A percentile compares a stretch with the other conserved stretches of the same genome.
Evolutionary conservation across 768 basidiomycete genomes (phyloP).

Genomic region (Collybia sp.): DNA sequence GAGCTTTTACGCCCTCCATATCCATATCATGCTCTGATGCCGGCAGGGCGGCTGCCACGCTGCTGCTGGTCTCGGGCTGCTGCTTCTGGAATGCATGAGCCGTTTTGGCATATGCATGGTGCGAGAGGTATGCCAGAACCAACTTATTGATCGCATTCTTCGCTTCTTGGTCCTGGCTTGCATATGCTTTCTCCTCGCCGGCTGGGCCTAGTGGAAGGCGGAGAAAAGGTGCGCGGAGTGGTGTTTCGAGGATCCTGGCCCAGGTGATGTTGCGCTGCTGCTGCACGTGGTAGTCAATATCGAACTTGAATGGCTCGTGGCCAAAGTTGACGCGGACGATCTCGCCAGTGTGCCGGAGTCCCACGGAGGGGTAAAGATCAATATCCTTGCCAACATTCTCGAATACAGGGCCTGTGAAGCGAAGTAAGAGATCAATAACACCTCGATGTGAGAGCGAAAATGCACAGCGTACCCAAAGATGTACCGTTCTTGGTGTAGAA

Average conservation of each 20-base stretch:
- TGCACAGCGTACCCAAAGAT: conserved; percentile 46
- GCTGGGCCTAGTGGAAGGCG: conserved; percentile 5
- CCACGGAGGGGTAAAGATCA: conserved; percentile 83
- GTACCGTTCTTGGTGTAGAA: conserved; percentile 91
- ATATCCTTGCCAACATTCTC: conserved; percentile 63
- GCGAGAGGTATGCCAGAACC: conserved; percentile 74
- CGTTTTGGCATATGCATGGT: conserved; percentile 78
- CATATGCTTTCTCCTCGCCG: conserved; percentile 17
- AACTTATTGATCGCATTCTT: conserved; percentile 66
- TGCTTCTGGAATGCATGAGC: conserved; percentile 62
- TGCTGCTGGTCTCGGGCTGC: conserved; percentile 11
- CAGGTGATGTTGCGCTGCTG: conserved; percentile 64
- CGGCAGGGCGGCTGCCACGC: conserved; percentile 2
- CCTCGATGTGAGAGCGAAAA: background rate
- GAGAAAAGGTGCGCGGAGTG: conserved; percentile 37
- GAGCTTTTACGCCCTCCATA: conserved; percentile 12
- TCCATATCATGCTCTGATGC: conserved; percentile 46
- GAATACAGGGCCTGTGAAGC: conserved; percentile 55
- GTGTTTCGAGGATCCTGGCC: conserved; percentile 58
- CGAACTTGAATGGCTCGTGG: conserved; percentile 78
- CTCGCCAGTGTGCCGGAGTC: conserved; percentile 78
- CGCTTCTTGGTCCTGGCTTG: conserved; percentile 41
- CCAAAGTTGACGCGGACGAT: conserved; percentile 86
- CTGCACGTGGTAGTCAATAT: conserved; percentile 84
- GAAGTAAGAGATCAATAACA: conserved; percentile 1